A percentile compares a stretch with the other conserved stretches of the same genome.
These are phyloP conservation scores for Medicago truncatula DNA, from an alignment of 306 rosid species.

Conservation along the genomic window DNA sequence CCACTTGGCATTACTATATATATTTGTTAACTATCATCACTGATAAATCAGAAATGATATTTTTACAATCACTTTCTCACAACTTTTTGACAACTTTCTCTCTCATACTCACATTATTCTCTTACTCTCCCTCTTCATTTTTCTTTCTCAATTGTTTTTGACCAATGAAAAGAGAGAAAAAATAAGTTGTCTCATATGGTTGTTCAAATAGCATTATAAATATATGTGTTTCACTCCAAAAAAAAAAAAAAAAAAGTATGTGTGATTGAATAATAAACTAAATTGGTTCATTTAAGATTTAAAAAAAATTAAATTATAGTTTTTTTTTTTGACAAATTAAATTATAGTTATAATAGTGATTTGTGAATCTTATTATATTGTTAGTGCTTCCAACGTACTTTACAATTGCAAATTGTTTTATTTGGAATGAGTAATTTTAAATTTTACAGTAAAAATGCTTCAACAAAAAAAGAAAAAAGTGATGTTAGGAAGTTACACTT, in stretches of 20 bases:
- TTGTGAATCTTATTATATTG: neutral
- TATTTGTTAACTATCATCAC: neutral
- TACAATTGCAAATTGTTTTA: neutral
- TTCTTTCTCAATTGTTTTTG: too few species aligned
- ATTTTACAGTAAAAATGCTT: conserved; percentile 6
- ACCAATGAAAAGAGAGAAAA: too few species aligned
- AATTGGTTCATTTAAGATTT: neutral
- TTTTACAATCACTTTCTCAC: too few species aligned
- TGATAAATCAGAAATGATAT: too few species aligned
- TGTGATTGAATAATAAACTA: neutral
- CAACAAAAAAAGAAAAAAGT: neutral
- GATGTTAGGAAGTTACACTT: neutral
- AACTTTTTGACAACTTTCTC: too few species aligned
- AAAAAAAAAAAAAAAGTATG: too few species aligned
- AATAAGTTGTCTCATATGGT: too few species aligned
- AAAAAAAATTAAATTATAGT: neutral
- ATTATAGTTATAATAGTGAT: neutral
- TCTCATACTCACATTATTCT: too few species aligned
- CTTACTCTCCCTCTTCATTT: too few species aligned
- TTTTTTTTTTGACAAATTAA: neutral
- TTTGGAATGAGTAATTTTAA: neutral
- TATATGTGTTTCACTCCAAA: neutral
- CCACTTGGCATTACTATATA: conserved; percentile 14
- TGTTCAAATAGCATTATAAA: too few species aligned
- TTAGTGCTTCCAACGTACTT: neutral